Evolutionary conservation across 768 basidiomycete species (phyloP).

Genomic region (Tricholomella constricta): DNA sequence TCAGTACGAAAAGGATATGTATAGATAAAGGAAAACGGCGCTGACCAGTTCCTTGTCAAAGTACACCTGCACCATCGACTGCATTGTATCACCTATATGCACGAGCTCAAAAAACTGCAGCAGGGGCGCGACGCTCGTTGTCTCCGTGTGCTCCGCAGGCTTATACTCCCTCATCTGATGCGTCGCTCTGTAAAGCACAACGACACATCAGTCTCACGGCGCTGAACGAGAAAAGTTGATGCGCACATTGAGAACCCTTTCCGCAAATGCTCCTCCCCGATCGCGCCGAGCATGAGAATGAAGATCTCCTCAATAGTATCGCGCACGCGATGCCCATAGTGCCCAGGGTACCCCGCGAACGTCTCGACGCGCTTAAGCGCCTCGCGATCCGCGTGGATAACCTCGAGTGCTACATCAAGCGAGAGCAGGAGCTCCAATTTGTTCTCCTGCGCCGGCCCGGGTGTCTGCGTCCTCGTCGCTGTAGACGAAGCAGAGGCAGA

Average conservation of each 20-base stretch:
- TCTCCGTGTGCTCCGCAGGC: constrained; percentile 83
- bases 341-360: constrained; percentile 84
- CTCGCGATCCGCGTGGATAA: constrained; percentile 93
- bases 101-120: constrained; percentile 98
- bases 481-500: neutral
- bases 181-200: constrained; percentile 68
- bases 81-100: constrained; percentile 96
- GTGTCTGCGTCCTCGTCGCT: constrained; percentile 5
- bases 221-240: constrained; percentile 19
- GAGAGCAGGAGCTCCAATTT: constrained; percentile 88
- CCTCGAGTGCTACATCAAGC: constrained; percentile 85
- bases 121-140: constrained; percentile 85
- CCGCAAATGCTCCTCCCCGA: constrained; percentile 77
- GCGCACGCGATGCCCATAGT: constrained; percentile 82
- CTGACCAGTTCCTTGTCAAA: constrained; percentile 92
- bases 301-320: constrained; percentile 96
- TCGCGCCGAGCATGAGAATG: constrained; percentile 74
- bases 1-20: neutral
- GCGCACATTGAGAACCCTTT: constrained; percentile 78
- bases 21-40: constrained; percentile 22
- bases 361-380: constrained; percentile 90
- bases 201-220: neutral
- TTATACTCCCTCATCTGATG: constrained; percentile 89
- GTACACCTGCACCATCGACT: constrained; percentile 97
- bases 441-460: constrained; percentile 10